Conservation (phyloP, 2,329 filamentous ascomycete genomes). For the Arthrobotrys sphaeroides region DNA sequence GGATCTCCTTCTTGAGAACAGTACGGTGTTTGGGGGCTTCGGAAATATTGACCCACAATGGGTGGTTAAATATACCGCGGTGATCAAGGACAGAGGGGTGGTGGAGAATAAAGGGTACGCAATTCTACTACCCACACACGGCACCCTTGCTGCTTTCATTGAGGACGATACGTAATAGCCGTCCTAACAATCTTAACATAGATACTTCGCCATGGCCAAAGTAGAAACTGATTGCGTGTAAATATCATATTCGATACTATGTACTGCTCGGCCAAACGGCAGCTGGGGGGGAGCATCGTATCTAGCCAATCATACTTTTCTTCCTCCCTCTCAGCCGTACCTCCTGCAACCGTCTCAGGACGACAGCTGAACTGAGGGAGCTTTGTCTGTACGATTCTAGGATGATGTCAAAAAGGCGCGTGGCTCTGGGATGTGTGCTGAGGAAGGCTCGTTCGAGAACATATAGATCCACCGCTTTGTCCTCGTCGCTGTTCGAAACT, state of each 20-base stretch:
- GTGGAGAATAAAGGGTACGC: constrained; percentile 95
- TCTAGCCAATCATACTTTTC: constrained; percentile 91
- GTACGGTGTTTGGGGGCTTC: neutral
- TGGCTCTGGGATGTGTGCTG: constrained; percentile 89
- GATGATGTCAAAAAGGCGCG: constrained; percentile 77
- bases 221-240: neutral
- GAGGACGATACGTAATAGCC: neutral
- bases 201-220: constrained; percentile 46
- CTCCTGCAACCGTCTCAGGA: constrained; percentile 85
- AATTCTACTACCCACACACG: neutral
- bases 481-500: constrained; percentile 84
- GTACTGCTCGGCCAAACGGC: neutral
- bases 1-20: constrained; percentile 79
- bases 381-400: constrained; percentile 76
- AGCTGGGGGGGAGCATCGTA: neutral
- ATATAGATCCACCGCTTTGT: constrained; percentile 94
- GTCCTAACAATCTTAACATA: constrained; percentile 3
- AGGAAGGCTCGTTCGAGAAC: constrained; percentile 94
- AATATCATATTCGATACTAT: neutral
- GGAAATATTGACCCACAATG: constrained; percentile 84
- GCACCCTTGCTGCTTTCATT: neutral
- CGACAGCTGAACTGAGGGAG: constrained; percentile 77
- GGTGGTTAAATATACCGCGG: constrained; percentile 97
- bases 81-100: constrained; percentile 90
- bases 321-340: constrained; percentile 94